Conservation (phyloP, 2,329 filamentous ascomycete genomes). For the Cytospora mali region DNA sequence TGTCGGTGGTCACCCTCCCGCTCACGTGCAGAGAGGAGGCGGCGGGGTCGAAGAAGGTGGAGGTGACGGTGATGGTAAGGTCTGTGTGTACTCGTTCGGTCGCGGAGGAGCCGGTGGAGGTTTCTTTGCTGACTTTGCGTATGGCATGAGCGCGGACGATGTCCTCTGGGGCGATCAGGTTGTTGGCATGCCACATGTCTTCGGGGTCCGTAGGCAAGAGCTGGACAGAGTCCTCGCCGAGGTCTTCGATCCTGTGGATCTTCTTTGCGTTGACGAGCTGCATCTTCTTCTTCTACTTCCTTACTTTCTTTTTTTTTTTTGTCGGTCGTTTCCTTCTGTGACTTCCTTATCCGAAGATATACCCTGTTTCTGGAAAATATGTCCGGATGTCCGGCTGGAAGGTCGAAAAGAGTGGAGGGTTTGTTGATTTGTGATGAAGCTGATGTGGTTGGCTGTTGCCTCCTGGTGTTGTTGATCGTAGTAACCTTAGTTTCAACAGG, state of each 20-base stretch:
- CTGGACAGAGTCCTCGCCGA: slow-evolving; percentile 44
- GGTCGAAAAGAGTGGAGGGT: neutral
- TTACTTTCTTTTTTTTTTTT: neutral
- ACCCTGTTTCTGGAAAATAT: too few relatives aligned
- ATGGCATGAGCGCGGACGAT: slow-evolving; percentile 57
- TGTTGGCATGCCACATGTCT: slow-evolving; percentile 63
- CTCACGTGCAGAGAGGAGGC: slow-evolving; percentile 59
- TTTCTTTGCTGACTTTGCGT: slow-evolving; percentile 55
- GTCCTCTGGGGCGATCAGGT: slow-evolving; percentile 58
- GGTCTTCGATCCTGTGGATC: slow-evolving; percentile 40
- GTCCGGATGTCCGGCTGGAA: neutral
- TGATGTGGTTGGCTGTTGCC: neutral
- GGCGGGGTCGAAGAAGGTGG: slow-evolving; percentile 60
- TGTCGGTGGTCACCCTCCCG: slow-evolving; percentile 56
- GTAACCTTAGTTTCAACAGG: neutral
- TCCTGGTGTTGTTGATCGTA: neutral
- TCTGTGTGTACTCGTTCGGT: slow-evolving; percentile 59
- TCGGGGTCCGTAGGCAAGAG: slow-evolving; percentile 47
- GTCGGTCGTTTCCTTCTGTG: too few relatives aligned
- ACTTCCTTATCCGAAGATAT: too few relatives aligned
- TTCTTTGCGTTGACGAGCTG: slow-evolving; percentile 44
- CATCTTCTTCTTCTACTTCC: slow-evolving; percentile 34
- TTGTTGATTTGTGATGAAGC: neutral
- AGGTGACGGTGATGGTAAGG: slow-evolving; percentile 59
- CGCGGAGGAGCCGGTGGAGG: slow-evolving; percentile 48